Base-by-base conservation (phyloP, 495 filamentous ascomycete genomes). In the Hypoxylon lenormandii region DNA sequence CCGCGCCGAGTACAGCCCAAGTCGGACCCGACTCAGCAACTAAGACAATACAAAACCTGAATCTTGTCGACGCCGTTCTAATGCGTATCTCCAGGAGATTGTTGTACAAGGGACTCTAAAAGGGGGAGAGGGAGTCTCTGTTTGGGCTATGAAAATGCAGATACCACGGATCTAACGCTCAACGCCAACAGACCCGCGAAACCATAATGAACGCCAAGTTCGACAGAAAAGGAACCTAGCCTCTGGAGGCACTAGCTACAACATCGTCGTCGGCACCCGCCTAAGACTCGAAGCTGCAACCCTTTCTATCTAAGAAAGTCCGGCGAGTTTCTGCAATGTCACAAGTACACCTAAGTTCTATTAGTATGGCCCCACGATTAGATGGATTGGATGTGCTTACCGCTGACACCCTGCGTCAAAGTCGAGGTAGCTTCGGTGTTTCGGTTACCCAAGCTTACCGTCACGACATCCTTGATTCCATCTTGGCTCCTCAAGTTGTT, bases 341-440 rank as follows among this genome's bases (percentile, higher is more conserved):
- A 78, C 75, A 10, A 84, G 77, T 36, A 85, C 78, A 69, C 81
- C 81, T 28, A n/a, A 62, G n/a, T 7, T 37, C 21, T 42, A 62
- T 58, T 64, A 67, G 60, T 58, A 19, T 30, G 4, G 45, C 50
- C 48, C 15, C 15, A 59, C 30, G 13, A 52, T 46, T 64, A 38
- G 26, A 46, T 60, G 49, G 18, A 13, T 7, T 65, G 21, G 63
- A 40, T 49, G n/a, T 38, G 80, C 86, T 76, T 77, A 91, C 94
- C 93, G 74, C 92, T 95, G 40, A 96, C 92, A 66, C 94, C 94
- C 78, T 94, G 91, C 2, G 92, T 94, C 70, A 97, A 73, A 2
- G 94, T 96, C 13, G 89, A 87, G 62, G 86, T 89, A 8, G 94
- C 94, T 77, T 95, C 91, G 0, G 93, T 97, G 78, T 92, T 96